phyloP scores from a whole-genome alignment of 345 rosid genomes.

The Aurinia saxatilis region DNA sequence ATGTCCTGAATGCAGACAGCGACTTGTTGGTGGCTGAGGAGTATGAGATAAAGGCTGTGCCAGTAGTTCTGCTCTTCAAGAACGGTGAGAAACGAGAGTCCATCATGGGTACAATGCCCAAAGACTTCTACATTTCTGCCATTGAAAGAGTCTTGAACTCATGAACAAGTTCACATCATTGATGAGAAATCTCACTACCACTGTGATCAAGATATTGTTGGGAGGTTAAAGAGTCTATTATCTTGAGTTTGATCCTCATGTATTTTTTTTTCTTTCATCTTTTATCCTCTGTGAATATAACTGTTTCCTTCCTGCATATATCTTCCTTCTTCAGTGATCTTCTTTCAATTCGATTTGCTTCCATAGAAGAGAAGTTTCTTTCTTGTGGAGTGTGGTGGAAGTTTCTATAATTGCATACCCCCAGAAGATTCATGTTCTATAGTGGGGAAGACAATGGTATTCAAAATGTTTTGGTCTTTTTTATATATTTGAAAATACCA shows the following conservation, averaged over 20 bases:
- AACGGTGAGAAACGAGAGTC: slow-evolving; percentile 72
- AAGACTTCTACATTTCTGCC: slow-evolving; percentile 81
- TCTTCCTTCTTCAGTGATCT: neutral
- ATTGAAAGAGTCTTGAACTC: slow-evolving; percentile 73
- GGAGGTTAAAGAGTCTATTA: neutral
- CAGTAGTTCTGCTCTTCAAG: slow-evolving; percentile 83
- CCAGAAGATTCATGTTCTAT: no score
- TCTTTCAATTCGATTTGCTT: neutral
- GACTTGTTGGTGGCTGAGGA: slow-evolving; percentile 65
- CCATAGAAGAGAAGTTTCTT: neutral
- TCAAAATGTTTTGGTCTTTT: no score
- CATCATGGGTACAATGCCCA: slow-evolving; percentile 90
- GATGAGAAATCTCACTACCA: neutral
- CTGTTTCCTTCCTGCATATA: neutral
- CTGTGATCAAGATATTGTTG: slow-evolving; percentile 5
- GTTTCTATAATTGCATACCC: no score
- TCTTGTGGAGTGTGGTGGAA: no score
- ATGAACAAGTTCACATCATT: slow-evolving; percentile 22
- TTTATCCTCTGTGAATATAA: slow-evolving; percentile 10
- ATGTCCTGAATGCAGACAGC: slow-evolving; percentile 59
- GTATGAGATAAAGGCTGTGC: slow-evolving; percentile 81
- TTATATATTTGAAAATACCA: no score
- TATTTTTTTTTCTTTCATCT: neutral
- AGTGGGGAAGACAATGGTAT: no score
- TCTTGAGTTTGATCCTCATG: neutral